These are phyloP conservation scores for Urochloa ruziziensis DNA, from an alignment of 176 grass and related monocot species.

Conservation along the genomic window DNA sequence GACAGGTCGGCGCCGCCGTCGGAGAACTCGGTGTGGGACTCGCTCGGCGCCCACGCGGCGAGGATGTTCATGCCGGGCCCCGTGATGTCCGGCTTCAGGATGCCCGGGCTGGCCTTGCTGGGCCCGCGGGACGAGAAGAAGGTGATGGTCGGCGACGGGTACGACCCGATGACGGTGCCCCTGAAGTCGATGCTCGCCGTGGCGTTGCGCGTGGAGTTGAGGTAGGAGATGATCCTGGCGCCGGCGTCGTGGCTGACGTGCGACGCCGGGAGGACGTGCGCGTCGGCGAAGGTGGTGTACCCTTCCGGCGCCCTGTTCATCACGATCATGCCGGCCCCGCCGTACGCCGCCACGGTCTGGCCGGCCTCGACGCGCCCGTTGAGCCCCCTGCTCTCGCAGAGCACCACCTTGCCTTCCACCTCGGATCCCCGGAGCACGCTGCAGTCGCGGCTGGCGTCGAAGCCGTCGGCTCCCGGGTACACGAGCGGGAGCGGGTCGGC, in stretches of 20 bases:
- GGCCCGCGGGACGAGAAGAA: conserved; percentile 87
- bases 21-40: conserved; percentile 49
- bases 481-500: conserved; percentile 39
- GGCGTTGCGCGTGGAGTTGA: conserved; percentile 48
- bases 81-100: conserved; percentile 85
- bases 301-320: conserved; percentile 54
- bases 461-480: conserved; percentile 43
- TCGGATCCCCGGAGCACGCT: conserved; percentile 50
- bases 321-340: conserved; percentile 57
- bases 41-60: conserved; percentile 67
- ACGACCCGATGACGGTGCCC: conserved; percentile 60
- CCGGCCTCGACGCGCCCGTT: conserved; percentile 47
- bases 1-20: conserved; percentile 32
- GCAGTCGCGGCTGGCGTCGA: conserved; percentile 54
- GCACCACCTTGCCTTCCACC: conserved; percentile 56
- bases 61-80: conserved; percentile 91
- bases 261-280: conserved; percentile 61
- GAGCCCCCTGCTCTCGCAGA: conserved; percentile 61
- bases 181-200: conserved; percentile 62
- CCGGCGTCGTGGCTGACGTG: conserved; percentile 59
- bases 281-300: conserved; percentile 57
- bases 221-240: conserved; percentile 46
- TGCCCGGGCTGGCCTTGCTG: conserved; percentile 50
- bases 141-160: conserved; percentile 51
- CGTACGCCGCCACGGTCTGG: conserved; percentile 45